Base-by-base conservation (phyloP, 2,329 filamentous ascomycete species). In the Neofusicoccum laricinum region DNA sequence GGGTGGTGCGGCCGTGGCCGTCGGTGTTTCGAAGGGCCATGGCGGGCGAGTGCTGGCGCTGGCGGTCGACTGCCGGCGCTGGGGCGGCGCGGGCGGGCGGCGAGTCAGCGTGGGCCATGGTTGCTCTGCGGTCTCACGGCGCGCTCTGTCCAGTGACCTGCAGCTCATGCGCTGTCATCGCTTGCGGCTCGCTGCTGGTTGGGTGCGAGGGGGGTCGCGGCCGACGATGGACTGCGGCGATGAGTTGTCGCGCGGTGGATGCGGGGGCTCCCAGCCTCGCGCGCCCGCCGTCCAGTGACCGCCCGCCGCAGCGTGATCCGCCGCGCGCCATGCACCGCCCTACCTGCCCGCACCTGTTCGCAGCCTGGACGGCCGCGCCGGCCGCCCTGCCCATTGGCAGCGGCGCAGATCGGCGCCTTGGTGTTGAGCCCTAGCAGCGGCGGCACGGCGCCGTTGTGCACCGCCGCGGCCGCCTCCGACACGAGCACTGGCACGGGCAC, bases 131-230 rank as follows among this genome's bases (percentile, higher is more conserved):
- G 53, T 58, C 53, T 58, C 53, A 59, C 40, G 41, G 55, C 41
- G 30, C 55, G 21, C 30, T 46, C 49, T 51, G 45, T 62, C 59
- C 59, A 62, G 59, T 50, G 59, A 62, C 59, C 17, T 41, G 59
- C 38, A 38, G 45, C 43, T 15, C 48, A 51, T 63, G 48, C 61
- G 61, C 38, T 63, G 61, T 63, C 61, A 63, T 51, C 25, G 59
- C 49, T 11, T 51, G 41, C 61, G 49, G 61, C 55, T 59, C 55
- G 55, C 25, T 10, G 55, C 55, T 63, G 61, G 61, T 63, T 63
- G 61, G 61, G 61, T 19, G 53, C 19, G 19, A 15, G 19, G 51
- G 45, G 3, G 45, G 17, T 25, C 12, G 45, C 45, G 45, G 45
- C 8, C 45, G 25, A 30, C 7, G 30, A n/a, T 21, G 53, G 36